Evolutionary conservation across 1,284 basidiomycete species (phyloP).

Genomic region (Sanghuangporus baumii): DNA sequence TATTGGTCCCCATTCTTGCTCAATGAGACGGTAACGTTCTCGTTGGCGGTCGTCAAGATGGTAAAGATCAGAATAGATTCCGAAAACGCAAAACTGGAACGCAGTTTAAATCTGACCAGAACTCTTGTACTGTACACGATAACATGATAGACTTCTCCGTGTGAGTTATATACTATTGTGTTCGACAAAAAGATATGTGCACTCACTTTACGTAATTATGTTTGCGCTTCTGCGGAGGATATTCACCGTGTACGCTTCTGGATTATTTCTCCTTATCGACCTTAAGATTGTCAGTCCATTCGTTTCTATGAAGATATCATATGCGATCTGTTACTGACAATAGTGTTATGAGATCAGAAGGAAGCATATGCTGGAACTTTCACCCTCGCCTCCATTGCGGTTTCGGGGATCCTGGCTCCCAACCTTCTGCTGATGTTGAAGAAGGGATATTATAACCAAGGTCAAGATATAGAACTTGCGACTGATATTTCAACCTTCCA

Average conservation of each 20-base stretch:
- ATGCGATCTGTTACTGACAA: background rate
- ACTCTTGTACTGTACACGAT: background rate
- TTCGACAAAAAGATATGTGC: too few relatives aligned
- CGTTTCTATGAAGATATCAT: background rate
- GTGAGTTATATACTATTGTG: background rate
- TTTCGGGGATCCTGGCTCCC: constrained; percentile 2
- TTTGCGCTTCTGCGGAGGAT: background rate
- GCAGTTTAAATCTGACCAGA: background rate
- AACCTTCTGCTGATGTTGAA: background rate
- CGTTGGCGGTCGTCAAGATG: background rate
- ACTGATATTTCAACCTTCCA: background rate
- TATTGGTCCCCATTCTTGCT: constrained; percentile 4
- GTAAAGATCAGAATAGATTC: background rate
- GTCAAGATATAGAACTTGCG: background rate
- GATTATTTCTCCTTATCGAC: background rate
- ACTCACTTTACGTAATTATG: too few relatives aligned
- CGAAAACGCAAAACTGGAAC: background rate
- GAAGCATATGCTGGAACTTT: too few relatives aligned
- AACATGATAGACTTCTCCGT: constrained; percentile 1
- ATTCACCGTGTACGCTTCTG: background rate
- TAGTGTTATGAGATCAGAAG: background rate
- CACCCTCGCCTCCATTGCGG: background rate
- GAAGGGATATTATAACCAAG: background rate
- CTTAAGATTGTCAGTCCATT: background rate
- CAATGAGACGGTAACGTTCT: constrained; percentile 1